Evolutionary conservation across 495 filamentous ascomycete species (phyloP).

Genomic region (Tetracladium setigerum): DNA sequence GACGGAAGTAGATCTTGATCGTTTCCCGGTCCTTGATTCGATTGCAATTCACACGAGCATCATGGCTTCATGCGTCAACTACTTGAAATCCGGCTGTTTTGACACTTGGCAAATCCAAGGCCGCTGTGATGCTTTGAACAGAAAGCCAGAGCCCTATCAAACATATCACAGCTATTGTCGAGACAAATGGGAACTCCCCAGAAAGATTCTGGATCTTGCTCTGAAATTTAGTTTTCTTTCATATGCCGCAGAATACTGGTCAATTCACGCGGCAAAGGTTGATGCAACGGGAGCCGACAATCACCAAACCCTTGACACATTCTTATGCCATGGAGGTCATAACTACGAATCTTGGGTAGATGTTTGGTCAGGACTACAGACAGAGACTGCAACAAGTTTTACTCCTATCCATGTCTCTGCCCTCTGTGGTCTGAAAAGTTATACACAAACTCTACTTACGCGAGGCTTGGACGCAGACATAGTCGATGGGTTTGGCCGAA

Average conservation of each 20-base stretch:
- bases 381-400: neutral
- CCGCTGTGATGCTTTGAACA: neutral
- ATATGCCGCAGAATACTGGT: slow-evolving; percentile 22
- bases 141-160: neutral
- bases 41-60: slow-evolving; percentile 22
- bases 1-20: slow-evolving; percentile 5
- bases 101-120: neutral
- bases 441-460: neutral
- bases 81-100: slow-evolving; percentile 11
- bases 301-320: neutral
- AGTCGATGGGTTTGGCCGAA: neutral
- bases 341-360: neutral
- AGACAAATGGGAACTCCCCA: neutral
- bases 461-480: neutral
- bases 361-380: neutral
- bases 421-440: neutral
- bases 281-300: neutral
- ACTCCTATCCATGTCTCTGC: neutral
- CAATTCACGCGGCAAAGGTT: slow-evolving; percentile 11
- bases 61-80: slow-evolving; percentile 14
- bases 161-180: neutral
- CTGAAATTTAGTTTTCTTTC: slow-evolving; percentile 15
- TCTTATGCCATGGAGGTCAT: neutral
- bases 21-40: slow-evolving; percentile 22
- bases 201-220: neutral